Base-by-base conservation (phyloP, 2,329 filamentous ascomycete species). In the Trichothecium sympodiale region DNA sequence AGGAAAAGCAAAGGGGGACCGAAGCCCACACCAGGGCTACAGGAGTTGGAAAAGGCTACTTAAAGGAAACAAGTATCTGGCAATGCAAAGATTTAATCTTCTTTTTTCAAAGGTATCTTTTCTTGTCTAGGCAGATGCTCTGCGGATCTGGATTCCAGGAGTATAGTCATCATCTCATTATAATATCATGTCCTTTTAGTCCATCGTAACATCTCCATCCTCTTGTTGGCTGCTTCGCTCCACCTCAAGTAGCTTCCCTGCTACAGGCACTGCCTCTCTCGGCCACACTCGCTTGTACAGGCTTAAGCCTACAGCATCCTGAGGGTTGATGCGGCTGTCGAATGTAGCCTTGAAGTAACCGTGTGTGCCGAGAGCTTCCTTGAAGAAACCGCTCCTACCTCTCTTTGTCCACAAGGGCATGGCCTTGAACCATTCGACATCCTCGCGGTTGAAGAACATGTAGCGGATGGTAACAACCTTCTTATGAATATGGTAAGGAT, bases 311-410 rank as follows among this genome's bases (percentile, higher is more conserved):
- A 98, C 78, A 3, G 87, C 80, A 61, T 98, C 91, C 62, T 95
- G 84, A 2, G 91, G 88, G 59, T 95, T 96, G 57, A 98, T 89
- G 55, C 83, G 84, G 10, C 80, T 86, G 56, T 98, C 93, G 63
- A 98, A 98, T 2, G 83, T 95, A 10, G 91, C 91, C 70, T 98
- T 98, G 74, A 96, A 96, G 65, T 98, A 98, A n/a, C 91, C 91
- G 59, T 98, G 91, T 26, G 91, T 98, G 49, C 91, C 91, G 34
- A 98, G 64, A 39, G 81, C 74, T 66, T 98, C 91, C 68, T 95
- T 95, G 66, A 98, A 77, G 57, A 80, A 95, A 8, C 91, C 91
- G 46, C 77, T 84, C 42, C 91, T 71, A 6, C 91, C 91, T 20
- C 89, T 67, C 64, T 77, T 84, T 5, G 91, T 98, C 88, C 89